Evolutionary conservation across 257 asterid genomes (phyloP), one percentile per base, ranked within the genome.

Genomic region (Primulina eburnea): DNA sequence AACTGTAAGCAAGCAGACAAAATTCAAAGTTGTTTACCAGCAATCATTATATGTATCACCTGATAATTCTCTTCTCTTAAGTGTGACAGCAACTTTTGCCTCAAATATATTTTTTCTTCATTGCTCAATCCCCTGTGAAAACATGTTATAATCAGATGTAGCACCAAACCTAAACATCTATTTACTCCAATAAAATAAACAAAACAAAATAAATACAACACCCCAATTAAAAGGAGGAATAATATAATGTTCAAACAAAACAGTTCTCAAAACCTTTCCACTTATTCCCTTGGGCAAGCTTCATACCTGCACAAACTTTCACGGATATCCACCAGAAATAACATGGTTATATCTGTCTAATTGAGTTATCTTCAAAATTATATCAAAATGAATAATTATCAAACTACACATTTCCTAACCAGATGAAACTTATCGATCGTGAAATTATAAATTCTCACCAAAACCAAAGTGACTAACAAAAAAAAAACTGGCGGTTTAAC

Each of bases 31-130:
- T 32, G 74, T 40, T 53, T 32, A 55, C 64, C 69, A 50, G 62
- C 67, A 67, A 60, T 26, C 59, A 71, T 69, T 26, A n/a, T 43
- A 30, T 56, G 43, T 43, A 58, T 61, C 78, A 90, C 99, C 97
- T 94, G 88, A 64, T 82, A 84, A 79, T 94, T 89, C 83, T 94
- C 97, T 81, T 91, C 99, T 79, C 96, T 82, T 63, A 89, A 77
- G 85, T 94, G 97, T 56, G 92, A 80, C 82, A 89, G 74, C 74
- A 94, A 77, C 68, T 91, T 94, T 77, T 83, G 90, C 76, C 96
- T 86, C 79, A 94, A 80, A 82, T 94, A 88, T 71, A 76, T 35
- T 86, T 94, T 94, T 83, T 94, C 99, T 75, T 94, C 97, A 33
- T 43, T 85, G 89, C 95, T 81, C 52, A 91, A 79, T 38, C 96